Base-by-base conservation (phyloP, 352 stramenopile genomes). In the Aphanomyces cochlioides region DNA sequence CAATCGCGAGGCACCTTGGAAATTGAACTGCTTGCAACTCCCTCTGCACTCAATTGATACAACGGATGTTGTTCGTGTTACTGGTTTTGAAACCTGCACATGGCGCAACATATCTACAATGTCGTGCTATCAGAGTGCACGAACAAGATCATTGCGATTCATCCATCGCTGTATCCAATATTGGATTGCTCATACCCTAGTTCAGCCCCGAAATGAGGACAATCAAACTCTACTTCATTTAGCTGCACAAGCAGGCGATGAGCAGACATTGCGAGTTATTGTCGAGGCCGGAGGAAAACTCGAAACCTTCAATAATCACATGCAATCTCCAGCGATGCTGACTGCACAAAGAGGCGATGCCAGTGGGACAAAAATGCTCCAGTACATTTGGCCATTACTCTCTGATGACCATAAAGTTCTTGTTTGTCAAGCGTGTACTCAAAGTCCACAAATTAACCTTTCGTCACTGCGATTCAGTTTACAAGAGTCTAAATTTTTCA, bases 171-270 rank as follows among this genome's bases (percentile, higher is more conserved):
- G 39, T 34, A 13, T 53, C 54, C 64, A 70, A 37, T 63, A 47
- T 36, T 70, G 47, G 45, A 50, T 47, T 12, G 47, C 45, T 1
- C 64, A 61, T n/a, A 4, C 21, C 3, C 54, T 48, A 39, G n/a
- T 8, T 7, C 54, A 70, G 19, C 64, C 64, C 2, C 21, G 5
- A 5, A 63, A 70, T 19, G n/a, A 70, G 39, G 19, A 54, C 40
- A 70, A 70, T 43, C 43, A 70, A 19, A 64, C 64, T 19, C 64
- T 70, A 37, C n/a, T 70, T 21, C 64, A 70, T 50, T 50, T 70
- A n/a, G 48, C 21, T 5, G 64, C 53, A 5, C 3, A 41, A 19
- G 3, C 43, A 5, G 43, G 48, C 2, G 64, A 70, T 43, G n/a
- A 36, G 17, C 6, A 37, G 40, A 70, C 54, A 8, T 19, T 70